Base-by-base conservation (phyloP, 1,284 basidiomycete species). In the Heterobasidion occidentale region DNA sequence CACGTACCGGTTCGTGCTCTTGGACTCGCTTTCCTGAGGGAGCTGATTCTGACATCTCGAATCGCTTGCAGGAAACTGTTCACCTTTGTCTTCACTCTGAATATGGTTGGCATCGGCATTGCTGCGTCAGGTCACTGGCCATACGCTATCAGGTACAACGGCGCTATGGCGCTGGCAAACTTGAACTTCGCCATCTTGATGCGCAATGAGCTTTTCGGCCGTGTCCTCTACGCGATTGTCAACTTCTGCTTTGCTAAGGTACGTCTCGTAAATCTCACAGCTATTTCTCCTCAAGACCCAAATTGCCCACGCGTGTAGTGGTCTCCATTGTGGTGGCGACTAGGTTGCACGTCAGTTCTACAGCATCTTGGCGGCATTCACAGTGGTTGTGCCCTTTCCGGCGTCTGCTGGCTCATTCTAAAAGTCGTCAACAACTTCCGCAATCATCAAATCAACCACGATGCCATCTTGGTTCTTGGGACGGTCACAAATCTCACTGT, bases 281-380 rank as follows among this genome's bases (percentile, higher is more conserved):
- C n/a, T 53, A 54, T 51, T 45, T 47, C 27, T 46, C 5, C 46
- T 52, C 56, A 7, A 59, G 12, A n/a, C 11, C 5, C 12, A 42
- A n/a, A n/a, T 12, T 42, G 4, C 12, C n/a, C n/a, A n/a, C 12
- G 59, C 34, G 53, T 17, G 17, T 42, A 86, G 81, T 88, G 86
- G 86, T 70, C 86, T 2, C 86, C 87, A 36, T 71, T 89, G 27
- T 84, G 78, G 77, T 87, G 79, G 70, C 77, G 86, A 55, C 72
- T 88, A 9, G 81, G 77, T 17, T 85, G 84, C 68, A 88, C 86
- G 3, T 87, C 86, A 17, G 77, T 81, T 8, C 76, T 88, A 36
- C 84, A 88, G 78, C 87, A 89, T 70, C 77, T 89, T 42, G 88
- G 87, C 44, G 88, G 87, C 33, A 87, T 90, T 59, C 87, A 90